These are phyloP conservation scores for Leucocoprinus leucothites DNA, from an alignment of 768 basidiomycete species.

Conservation along the genomic window DNA sequence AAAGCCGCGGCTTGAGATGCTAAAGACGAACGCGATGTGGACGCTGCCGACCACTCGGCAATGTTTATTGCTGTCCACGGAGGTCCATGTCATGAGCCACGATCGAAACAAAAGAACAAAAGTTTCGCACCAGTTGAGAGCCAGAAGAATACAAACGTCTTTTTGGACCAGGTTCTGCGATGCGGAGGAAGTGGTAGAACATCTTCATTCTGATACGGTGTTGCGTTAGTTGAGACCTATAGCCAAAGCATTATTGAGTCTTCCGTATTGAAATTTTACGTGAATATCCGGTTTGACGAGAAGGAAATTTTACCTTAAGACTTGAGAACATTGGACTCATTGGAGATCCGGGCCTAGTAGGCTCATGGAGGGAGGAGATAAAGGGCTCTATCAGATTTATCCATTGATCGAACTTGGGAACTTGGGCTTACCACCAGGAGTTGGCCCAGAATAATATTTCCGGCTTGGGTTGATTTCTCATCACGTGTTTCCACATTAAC, in stretches of 20 bases:
- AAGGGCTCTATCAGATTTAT: no score
- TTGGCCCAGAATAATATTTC: no score
- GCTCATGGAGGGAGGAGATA: no score
- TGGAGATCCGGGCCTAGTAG: no score
- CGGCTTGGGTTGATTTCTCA: no score
- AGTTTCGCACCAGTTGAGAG: conserved; percentile 23
- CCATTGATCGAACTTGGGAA: no score
- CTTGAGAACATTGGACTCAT: no score
- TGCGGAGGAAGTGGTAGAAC: conserved; percentile 24
- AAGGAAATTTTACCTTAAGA: no score
- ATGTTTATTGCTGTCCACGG: conserved; percentile 25
- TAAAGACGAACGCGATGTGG: conserved; percentile 21
- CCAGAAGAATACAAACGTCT: conserved; percentile 29
- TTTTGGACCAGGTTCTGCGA: conserved; percentile 26
- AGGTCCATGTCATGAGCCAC: background rate
- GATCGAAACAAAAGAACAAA: background rate
- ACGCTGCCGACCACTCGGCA: conserved; percentile 29
- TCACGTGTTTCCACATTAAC: no score
- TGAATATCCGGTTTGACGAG: no score
- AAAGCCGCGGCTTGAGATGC: background rate
- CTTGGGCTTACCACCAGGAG: no score
- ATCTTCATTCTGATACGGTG: conserved; percentile 27
- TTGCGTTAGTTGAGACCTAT: conserved; percentile 23
- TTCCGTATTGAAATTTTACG: no score
- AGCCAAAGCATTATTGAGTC: background rate